Conservation (phyloP, 176 grass and related monocot species). For the Chrysopogon serrulatus region DNA sequence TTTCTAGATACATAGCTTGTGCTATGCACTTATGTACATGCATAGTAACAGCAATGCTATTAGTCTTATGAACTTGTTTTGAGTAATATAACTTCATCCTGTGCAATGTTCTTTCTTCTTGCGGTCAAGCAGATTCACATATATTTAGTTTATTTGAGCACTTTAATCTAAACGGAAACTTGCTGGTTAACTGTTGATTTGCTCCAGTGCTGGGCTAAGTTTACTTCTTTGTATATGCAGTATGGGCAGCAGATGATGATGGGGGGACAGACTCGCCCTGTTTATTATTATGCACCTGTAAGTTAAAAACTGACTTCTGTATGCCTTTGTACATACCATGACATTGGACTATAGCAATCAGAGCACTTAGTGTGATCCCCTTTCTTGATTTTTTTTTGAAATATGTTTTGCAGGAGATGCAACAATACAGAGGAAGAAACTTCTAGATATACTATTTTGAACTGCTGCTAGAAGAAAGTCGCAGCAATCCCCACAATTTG, state of each 20-base stretch:
- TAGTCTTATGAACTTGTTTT: background rate
- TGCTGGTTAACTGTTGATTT: background rate
- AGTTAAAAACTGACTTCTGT: slow-evolving; percentile 18
- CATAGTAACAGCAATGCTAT: background rate
- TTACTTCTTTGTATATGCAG: slow-evolving; percentile 22
- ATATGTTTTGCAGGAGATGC: slow-evolving; percentile 36
- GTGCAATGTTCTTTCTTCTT: background rate
- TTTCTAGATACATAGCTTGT: background rate
- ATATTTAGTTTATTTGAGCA: background rate
- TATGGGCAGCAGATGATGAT: slow-evolving; percentile 78
- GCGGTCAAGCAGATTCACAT: background rate
- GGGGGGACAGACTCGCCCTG: slow-evolving; percentile 47
- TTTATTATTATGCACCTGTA: slow-evolving; percentile 68
- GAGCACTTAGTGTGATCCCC: background rate
- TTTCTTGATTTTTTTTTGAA: background rate
- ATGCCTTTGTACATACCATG: background rate
- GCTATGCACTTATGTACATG: background rate
- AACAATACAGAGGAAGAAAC: slow-evolving; percentile 63
- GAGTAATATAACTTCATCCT: background rate
- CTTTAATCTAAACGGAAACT: background rate
- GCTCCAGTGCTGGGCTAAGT: background rate
- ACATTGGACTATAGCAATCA: too few relatives aligned
- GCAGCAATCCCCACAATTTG: background rate
- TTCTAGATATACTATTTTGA: slow-evolving; percentile 38
- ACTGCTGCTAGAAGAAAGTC: background rate